Evolutionary conservation across 192 early-diverging fungal genomes (phyloP).

Genomic region (Backusella sp.): DNA sequence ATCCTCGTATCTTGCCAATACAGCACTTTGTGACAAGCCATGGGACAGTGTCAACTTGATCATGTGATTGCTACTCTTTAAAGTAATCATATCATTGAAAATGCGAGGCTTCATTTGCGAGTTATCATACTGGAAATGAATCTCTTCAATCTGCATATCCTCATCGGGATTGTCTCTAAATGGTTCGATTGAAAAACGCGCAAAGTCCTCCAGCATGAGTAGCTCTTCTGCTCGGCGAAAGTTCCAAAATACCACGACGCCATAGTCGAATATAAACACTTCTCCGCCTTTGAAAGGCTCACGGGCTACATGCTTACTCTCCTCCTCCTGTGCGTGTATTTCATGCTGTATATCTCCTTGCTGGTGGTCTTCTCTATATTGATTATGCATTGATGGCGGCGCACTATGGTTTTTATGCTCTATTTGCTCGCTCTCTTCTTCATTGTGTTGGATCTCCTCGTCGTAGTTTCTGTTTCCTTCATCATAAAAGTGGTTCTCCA

Average conservation of each 20-base stretch:
- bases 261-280: slow-evolving; percentile 60
- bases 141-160: slow-evolving; percentile 71
- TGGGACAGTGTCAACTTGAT: slow-evolving; percentile 60
- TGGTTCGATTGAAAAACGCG: slow-evolving; percentile 36
- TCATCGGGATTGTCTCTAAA: slow-evolving; percentile 39
- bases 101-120: slow-evolving; percentile 64
- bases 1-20: slow-evolving; percentile 56
- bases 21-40: slow-evolving; percentile 57
- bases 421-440: background rate
- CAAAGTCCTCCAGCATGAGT: slow-evolving; percentile 48
- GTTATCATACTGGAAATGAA: slow-evolving; percentile 80
- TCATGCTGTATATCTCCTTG: background rate
- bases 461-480: background rate
- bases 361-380: background rate
- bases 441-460: background rate
- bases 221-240: slow-evolving; percentile 50
- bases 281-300: slow-evolving; percentile 49
- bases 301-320: background rate
- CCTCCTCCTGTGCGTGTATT: background rate
- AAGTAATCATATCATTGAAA: slow-evolving; percentile 85
- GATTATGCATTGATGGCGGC: background rate
- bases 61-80: slow-evolving; percentile 63
- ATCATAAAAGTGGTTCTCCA: background rate
- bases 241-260: slow-evolving; percentile 62
- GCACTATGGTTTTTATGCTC: background rate